Evolutionary conservation across 139 green algal species (phyloP), one percentile per base, ranked within the genome.

Genomic region (Desmodesmus armatus): DNA sequence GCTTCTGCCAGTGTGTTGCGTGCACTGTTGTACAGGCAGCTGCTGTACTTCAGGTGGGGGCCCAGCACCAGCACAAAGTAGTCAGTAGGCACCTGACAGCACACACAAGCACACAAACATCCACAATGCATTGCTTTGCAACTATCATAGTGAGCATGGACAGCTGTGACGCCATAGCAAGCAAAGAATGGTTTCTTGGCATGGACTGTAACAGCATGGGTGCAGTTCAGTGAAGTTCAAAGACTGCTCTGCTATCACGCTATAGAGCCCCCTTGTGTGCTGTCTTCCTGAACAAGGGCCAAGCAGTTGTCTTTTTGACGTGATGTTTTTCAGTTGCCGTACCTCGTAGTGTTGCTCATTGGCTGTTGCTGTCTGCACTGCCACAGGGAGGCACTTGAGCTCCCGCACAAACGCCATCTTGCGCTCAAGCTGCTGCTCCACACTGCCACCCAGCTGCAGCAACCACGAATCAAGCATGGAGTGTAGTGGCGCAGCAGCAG

Each of bases 291-390:
- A n/a, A n/a, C n/a, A n/a, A n/a, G n/a, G n/a, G n/a, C n/a, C n/a
- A n/a, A n/a, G n/a, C n/a, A n/a, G n/a, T n/a, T n/a, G n/a, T n/a
- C n/a, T n/a, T n/a, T n/a, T n/a, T 65, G 53, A 65, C 23, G 23
- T 65, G 53, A 65, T 65, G 53, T 35, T 31, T 37, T 35, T 31
- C 9, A 17, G 29, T 37, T 6, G 11, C 62, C 9, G 17, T 40
- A 95, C 91, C 91, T 97, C 95, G 70, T 98, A 98, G 88, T 98
- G 96, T 84, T 98, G 95, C 81, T 98, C 93, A 76, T 99, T 99
- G 40, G 97, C 96, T 23, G 92, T 92, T 3, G 72, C 83, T 0
- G 95, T 98, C 78, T 98, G 90, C 13, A 97, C 84, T 0, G 97
- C 97, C 6, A 99, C 88, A 0, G 95, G 94, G 88, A 97, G 91